Evolutionary conservation across 768 basidiomycete genomes (phyloP), one percentile per base, ranked within the genome.

Genomic region (Macrolepiota fuliginosa): DNA sequence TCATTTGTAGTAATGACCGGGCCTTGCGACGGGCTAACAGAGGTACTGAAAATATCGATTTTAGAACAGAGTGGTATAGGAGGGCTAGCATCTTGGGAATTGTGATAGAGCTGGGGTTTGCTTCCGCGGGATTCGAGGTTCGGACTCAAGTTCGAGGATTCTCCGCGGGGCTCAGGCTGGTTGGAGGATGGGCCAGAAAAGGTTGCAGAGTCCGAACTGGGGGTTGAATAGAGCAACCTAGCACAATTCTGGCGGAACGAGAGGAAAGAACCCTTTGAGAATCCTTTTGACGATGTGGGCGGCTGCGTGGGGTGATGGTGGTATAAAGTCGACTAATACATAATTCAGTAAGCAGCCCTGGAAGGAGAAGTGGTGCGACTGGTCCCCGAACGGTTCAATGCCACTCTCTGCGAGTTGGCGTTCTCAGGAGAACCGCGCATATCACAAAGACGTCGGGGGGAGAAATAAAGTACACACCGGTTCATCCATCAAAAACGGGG

Each of bases 221-320:
- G 66, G 9, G 62, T 50, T 42, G 54, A 36, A 19, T 66, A 66
- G 22, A 68, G 64, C 17, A 66, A 47, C 32, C 64, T 65, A 3
- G 61, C 47, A 52, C 65, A 66, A 11, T 54, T 58, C 17, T 64
- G 64, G 3, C 64, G 65, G 15, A 70, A 54, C 17, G 69, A 67
- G n/a, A 56, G 51, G 45, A 66, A 27, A 29, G 74, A 75, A 24
- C 67, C 67, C 67, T 73, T 76, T 55, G 70, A 29, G 64, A 65
- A 50, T 63, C 62, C 64, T 67, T 69, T 36, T 62, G 69, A 42
- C 63, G 68, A 24, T 65, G 68, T 2, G 67, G 63, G 22, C 64
- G 66, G 63, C 61, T 54, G 51, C 3, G 7, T 7, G 29, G 54
- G 36, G 22, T 17, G 55, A 19, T 45, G 25, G 24, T 53, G 54